Conservation (phyloP, 2,329 filamentous ascomycete genomes). For the Colletotrichum gloeosporioides region DNA sequence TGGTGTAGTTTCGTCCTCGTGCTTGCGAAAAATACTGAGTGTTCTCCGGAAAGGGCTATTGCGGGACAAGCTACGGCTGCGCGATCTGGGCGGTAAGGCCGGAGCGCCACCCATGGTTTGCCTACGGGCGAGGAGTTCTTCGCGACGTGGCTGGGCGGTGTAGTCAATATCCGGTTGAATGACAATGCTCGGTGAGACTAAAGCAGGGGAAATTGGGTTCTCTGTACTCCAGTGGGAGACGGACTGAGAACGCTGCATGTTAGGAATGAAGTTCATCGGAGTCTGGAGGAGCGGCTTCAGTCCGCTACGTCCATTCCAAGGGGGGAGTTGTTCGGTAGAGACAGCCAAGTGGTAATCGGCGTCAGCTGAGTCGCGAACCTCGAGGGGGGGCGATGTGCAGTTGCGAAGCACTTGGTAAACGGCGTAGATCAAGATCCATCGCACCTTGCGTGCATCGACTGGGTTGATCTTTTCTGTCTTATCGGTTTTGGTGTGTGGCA, state of each 20-base stretch:
- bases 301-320: conserved; percentile 45
- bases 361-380: conserved; percentile 62
- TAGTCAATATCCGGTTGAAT: conserved; percentile 65
- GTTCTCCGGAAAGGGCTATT: conserved; percentile 36
- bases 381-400: conserved; percentile 64
- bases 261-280: conserved; percentile 29
- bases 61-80: conserved; percentile 29
- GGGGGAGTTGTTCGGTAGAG: conserved; percentile 45
- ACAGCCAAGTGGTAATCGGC: conserved; percentile 63
- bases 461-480: conserved; percentile 62
- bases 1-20: background rate
- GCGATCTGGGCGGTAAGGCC: conserved; percentile 25
- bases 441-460: conserved; percentile 74
- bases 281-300: conserved; percentile 31
- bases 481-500: conserved; percentile 56
- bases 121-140: conserved; percentile 23
- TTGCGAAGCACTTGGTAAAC: conserved; percentile 74
- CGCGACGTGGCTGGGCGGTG: conserved; percentile 45
- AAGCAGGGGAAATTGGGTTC: background rate
- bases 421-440: conserved; percentile 80
- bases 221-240: conserved; percentile 2
- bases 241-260: conserved; percentile 21
- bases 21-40: conserved; percentile 33
- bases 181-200: conserved; percentile 30
- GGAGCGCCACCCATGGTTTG: conserved; percentile 7